phyloP scores from a whole-genome alignment of 2,329 filamentous ascomycete species.

The Colletotrichum destructivum region DNA sequence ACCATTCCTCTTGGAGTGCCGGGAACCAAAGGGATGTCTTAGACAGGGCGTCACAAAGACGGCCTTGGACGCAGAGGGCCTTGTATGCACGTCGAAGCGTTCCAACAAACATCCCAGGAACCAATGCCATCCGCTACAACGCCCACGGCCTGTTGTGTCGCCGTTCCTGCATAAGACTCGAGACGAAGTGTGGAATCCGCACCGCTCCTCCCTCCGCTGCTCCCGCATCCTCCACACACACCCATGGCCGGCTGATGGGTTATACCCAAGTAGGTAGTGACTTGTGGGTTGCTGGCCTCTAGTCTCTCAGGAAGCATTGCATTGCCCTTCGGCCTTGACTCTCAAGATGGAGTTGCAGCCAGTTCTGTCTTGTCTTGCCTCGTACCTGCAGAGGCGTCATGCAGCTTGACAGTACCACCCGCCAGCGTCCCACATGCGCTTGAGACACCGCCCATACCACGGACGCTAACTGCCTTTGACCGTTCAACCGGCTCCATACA shows the following conservation, averaged over 20 bases:
- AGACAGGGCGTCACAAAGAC: slow-evolving; percentile 36
- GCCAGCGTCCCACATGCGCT: slow-evolving; percentile 38
- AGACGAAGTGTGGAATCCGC: slow-evolving; percentile 24
- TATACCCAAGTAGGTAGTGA: neutral
- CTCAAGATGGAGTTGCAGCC: slow-evolving; percentile 2
- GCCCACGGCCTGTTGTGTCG: slow-evolving; percentile 9
- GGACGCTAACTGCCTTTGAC: slow-evolving; percentile 34
- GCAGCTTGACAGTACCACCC: slow-evolving; percentile 28
- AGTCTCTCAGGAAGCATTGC: slow-evolving; percentile 1
- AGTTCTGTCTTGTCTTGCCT: slow-evolving; percentile 43
- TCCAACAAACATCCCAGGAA: slow-evolving; percentile 25
- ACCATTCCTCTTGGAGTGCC: slow-evolving; percentile 28
- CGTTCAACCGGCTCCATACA: slow-evolving; percentile 28
- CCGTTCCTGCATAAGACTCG: slow-evolving; percentile 6
- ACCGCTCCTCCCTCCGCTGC: slow-evolving; percentile 29
- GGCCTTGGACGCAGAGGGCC: slow-evolving; percentile 25
- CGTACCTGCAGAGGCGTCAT: slow-evolving; percentile 47
- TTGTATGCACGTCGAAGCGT: slow-evolving; percentile 22
- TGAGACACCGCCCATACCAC: slow-evolving; percentile 24
- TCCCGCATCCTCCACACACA: slow-evolving; percentile 17
- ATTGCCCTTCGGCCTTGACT: slow-evolving; percentile 17
- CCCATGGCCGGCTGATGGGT: neutral
- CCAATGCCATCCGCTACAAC: slow-evolving; percentile 13
- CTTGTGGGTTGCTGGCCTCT: neutral
- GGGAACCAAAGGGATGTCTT: slow-evolving; percentile 40